Base-by-base conservation (phyloP, 192 early-diverging fungal genomes). In the Linderina pennispora region DNA sequence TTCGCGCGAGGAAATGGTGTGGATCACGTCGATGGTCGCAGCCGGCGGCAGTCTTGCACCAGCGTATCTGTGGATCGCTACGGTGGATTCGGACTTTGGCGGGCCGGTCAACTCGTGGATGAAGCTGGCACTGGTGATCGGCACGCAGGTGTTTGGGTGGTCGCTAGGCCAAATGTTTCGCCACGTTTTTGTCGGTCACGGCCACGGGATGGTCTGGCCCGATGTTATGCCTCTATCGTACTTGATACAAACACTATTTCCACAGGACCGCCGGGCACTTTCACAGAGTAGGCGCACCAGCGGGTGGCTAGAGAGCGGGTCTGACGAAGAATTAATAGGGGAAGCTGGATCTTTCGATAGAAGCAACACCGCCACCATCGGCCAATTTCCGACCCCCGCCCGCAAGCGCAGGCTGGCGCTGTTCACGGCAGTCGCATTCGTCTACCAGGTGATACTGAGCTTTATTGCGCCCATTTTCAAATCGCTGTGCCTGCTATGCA, bases 401-500 rank as follows among this genome's bases (percentile, higher is more conserved):
- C 45, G 65, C 22, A 61, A 53, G 26, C 45, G 48, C 3, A 33
- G 44, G n/a, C 39, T 69, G 39, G 53, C 43, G 3, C 36, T 62
- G 4, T 36, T 70, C 3, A 58, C 58, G 4, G 36, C 32, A 4
- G 47, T 39, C 7, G 63, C 58, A 17, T 75, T 78, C 48, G 48
- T 65, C 13, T 82, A 69, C 43, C 64, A 75, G 23, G 60, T 76
- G 28, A 13, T 82, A 8, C 65, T 84, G 14, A 65, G 71, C 34
- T 81, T 77, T 53, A 68, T 89, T 33, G 75, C 80, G 39, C 86
- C 87, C 4, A 40, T 83, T 6, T 66, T 87, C 42, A 77, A 80
- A n/a, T 77, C 79, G 9, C 63, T 91, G 17, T 70, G 80, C 19
- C 55, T 79, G 42, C 56, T 86, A 5, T 86, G 84, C 45, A 41